Evolutionary conservation across 225 moss, liverwort and hornwort species (phyloP), one percentile per base, ranked within the genome.

Genomic region (Sphagnum tenellum): DNA sequence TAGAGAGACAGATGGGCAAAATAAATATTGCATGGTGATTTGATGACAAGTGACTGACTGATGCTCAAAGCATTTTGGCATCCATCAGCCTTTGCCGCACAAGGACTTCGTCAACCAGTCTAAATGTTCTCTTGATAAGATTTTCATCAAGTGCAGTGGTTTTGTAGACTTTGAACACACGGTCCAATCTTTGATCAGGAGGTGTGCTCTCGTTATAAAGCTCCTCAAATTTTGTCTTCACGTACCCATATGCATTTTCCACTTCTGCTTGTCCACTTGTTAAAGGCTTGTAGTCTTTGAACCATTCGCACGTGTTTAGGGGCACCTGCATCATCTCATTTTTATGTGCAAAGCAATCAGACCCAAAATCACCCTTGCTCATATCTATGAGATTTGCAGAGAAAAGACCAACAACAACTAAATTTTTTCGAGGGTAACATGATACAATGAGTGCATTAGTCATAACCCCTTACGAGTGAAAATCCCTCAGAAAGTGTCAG

Each of bases 261-360:
- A 86, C 86, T 75, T 86, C 86, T 9, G 73, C 72, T 61, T 69
- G 70, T 10, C 75, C 82, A 44, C 77, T 64, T 9, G 78, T 54
- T 7, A 69, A 9, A 10, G 79, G 77, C 48, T 75, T 71, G 69
- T 86, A 86, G 66, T 86, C 86, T 66, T 71, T 72, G 59, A 86
- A 86, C 86, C 86, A 86, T 54, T 86, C 86, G 70, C 86, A 86
- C 2, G 75, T 69, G 71, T 73, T 80, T 10, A 86, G 75, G 6
- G 86, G 82, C 3, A 78, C 81, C 84, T 80, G 77, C 56, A 78
- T 48, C 14, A 6, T 29, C 29, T 29, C 29, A 29, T 29, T 29
- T 29, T 29, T 29, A 29, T 29, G 29, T 29, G 29, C 29, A 29
- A 29, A 29, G 29, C 29, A 29, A 29, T 29, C 29, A 29, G 29